Conservation (phyloP, 78 protist species). For the Monosiga brevicollis region DNA sequence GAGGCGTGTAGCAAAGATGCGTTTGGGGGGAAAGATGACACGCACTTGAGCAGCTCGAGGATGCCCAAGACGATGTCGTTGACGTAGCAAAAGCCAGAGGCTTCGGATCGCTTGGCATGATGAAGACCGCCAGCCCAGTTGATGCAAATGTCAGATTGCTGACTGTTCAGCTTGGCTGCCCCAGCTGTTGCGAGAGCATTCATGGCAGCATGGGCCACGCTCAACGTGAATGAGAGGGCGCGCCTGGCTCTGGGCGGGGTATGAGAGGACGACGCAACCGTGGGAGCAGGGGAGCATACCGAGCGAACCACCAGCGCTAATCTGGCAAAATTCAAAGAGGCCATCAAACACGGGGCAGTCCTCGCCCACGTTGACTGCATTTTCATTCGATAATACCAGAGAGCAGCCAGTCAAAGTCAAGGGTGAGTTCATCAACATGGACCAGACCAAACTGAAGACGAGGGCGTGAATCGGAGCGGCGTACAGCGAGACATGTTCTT, state of each 20-base stretch:
- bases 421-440: too few relatives aligned
- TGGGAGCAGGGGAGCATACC: constrained; percentile 9
- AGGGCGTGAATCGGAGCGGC: background rate
- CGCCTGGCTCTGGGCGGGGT: background rate
- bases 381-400: too few relatives aligned
- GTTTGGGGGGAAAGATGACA: background rate
- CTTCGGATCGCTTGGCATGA: constrained; percentile 94
- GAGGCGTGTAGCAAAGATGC: constrained; percentile 19
- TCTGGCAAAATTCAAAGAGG: constrained; percentile 77
- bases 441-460: too few relatives aligned
- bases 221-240: background rate
- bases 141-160: constrained; percentile 82
- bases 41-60: constrained; percentile 80
- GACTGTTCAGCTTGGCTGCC: constrained; percentile 75
- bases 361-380: constrained; percentile 75
- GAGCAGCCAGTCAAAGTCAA: too few relatives aligned
- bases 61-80: constrained; percentile 97
- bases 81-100: constrained; percentile 97
- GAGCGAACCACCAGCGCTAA: constrained; percentile 92
- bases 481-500: constrained; percentile 33
- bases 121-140: constrained; percentile 99
- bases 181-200: constrained; percentile 32
- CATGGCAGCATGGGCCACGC: background rate
- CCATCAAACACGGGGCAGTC: constrained; percentile 99
- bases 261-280: background rate